Evolutionary conservation across 306 rosid species (phyloP).

Genomic region (Citrullus amarus): DNA sequence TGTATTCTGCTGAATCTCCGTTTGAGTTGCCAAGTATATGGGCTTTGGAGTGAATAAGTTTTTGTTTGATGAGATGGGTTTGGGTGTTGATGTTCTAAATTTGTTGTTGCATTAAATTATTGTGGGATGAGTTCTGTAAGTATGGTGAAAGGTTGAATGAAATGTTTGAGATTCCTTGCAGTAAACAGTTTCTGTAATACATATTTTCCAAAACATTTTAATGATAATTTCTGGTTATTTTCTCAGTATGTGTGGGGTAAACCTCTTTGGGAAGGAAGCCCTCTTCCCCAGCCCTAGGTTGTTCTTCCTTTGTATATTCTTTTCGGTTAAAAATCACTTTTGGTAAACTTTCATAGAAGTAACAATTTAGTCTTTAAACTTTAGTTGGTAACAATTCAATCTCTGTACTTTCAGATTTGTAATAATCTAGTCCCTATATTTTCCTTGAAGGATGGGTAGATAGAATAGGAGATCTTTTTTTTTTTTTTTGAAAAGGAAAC

Average conservation of each 20-base stretch:
- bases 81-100: neutral
- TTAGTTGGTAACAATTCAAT: too few relatives aligned
- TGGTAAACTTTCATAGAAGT: too few relatives aligned
- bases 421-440: too few relatives aligned
- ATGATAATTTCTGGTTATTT: neutral
- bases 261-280: neutral
- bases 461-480: neutral
- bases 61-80: neutral
- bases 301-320: too few relatives aligned
- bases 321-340: too few relatives aligned
- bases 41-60: constrained; percentile 11
- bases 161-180: neutral
- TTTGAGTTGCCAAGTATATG: neutral
- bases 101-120: constrained; percentile 5
- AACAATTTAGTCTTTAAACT: too few relatives aligned
- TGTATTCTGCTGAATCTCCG: neutral
- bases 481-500: too few relatives aligned
- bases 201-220: neutral
- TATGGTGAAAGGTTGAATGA: neutral
- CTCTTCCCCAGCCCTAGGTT: too few relatives aligned
- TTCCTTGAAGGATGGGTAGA: too few relatives aligned
- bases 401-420: too few relatives aligned
- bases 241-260: too few relatives aligned
- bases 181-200: neutral
- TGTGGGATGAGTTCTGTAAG: constrained; percentile 5